Evolutionary conservation across 495 filamentous ascomycete species (phyloP).

Genomic region (Neohortaea acidophila): DNA sequence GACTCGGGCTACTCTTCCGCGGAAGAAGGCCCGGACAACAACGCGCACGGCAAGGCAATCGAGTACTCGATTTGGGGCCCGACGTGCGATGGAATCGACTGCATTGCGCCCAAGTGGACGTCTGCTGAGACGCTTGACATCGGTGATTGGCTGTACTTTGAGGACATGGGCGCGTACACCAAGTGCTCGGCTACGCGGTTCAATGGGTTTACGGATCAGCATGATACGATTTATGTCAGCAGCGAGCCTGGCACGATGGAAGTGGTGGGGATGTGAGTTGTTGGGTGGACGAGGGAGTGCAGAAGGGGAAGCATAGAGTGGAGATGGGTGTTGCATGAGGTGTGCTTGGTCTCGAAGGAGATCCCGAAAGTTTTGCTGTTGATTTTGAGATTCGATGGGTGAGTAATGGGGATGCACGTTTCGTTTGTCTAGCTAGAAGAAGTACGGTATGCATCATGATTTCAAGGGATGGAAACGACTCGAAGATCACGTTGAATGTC

Average conservation of each 20-base stretch:
- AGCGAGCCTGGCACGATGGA: conserved; percentile 91
- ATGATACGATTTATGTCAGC: conserved; percentile 84
- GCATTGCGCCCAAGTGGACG: conserved; percentile 60
- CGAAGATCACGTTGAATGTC: too few species aligned
- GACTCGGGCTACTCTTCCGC: conserved; percentile 17
- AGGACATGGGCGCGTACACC: conserved; percentile 97
- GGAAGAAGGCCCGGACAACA: not conserved
- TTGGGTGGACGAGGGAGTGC: not conserved
- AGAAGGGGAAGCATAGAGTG: not conserved
- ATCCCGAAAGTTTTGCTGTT: too few species aligned
- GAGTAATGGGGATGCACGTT: too few species aligned
- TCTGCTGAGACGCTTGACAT: conserved; percentile 63
- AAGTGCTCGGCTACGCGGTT: conserved; percentile 92
- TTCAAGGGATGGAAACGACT: too few species aligned
- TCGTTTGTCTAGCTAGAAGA: too few species aligned
- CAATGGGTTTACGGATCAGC: conserved; percentile 92
- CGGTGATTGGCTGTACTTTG: conserved; percentile 96
- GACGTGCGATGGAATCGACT: conserved; percentile 94
- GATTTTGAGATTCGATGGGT: too few species aligned
- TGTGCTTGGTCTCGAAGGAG: too few species aligned
- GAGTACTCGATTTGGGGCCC: conserved; percentile 95
- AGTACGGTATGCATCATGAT: too few species aligned
- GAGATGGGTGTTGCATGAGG: too few species aligned
- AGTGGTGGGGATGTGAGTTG: conserved; percentile 48
- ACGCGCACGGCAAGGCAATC: conserved; percentile 23